These are phyloP conservation scores for Colletotrichum endophyticum DNA, from an alignment of 2,329 filamentous ascomycete species.

Conservation along the genomic window DNA sequence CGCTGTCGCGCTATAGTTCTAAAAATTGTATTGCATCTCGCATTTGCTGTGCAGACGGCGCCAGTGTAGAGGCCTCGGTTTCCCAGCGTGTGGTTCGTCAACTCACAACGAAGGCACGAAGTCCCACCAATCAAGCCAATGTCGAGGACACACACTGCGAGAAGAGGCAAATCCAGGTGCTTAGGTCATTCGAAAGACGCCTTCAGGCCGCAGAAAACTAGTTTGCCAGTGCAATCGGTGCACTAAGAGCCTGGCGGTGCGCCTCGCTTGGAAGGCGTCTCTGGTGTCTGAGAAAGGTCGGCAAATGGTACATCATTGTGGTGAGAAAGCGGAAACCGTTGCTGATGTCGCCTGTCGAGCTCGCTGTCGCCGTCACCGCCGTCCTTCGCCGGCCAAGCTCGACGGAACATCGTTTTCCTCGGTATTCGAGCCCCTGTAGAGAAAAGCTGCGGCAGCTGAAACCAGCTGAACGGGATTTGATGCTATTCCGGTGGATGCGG, in stretches of 20 bases:
- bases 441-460: background rate
- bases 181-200: background rate
- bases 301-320: background rate
- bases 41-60: slow-evolving; percentile 4
- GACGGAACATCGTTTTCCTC: background rate
- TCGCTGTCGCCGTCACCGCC: background rate
- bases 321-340: background rate
- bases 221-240: background rate
- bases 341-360: background rate
- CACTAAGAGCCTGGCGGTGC: background rate
- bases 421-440: background rate
- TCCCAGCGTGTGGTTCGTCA: slow-evolving; percentile 3
- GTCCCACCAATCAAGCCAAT: slow-evolving; percentile 5
- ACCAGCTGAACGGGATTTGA: background rate
- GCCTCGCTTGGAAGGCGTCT: background rate
- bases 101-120: background rate
- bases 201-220: background rate
- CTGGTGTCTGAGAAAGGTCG: background rate
- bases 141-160: background rate
- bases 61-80: background rate
- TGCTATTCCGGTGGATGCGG: background rate
- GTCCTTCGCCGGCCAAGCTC: background rate
- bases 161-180: background rate
- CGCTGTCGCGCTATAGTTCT: background rate
- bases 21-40: slow-evolving; percentile 16